Base-by-base conservation (phyloP, 257 asterid species). In the Nicotiana paniculata region DNA sequence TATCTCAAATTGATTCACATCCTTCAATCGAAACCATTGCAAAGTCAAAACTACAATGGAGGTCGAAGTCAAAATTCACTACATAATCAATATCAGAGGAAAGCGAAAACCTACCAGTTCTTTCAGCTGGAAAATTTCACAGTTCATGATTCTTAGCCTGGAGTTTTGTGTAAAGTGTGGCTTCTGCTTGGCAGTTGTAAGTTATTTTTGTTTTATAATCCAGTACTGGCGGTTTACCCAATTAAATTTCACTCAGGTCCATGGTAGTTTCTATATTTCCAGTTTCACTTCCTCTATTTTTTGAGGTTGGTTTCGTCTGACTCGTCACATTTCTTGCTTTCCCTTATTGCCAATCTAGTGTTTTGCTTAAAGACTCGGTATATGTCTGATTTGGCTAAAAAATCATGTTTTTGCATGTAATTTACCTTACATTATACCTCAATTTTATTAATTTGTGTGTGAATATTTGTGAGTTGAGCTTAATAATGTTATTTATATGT, bases 1-100 rank as follows among this genome's bases (percentile, higher is more conserved):
- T 79, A 94, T 91, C 94, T 96, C 93, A 79, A 93, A 90, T 90
- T 90, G 97, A 89, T 96, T 98, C 81, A 94, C 96, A 76, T 96
- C 99, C 99, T 96, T 35, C 81, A 85, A 82, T 77, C 75, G 5
- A 82, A 81, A 9, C 26, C 17, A 43, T 46, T n/a, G 11, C 66
- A 51, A 21, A 33, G 32, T 74, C 32, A 59, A 81, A 63, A 79
- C 46, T 51, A 81, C 77, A 51, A 77, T 21, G 28, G 43, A 37
- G 12, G 32, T 15, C 18, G n/a, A 32, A 65, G 35, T 0, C 9
- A 51, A 79, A n/a, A 4, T 74, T 4, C 69, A 51, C 30, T 70
- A 2, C 54, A 72, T 21, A 51, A 55, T 77, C 74, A 43, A 53
- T 30, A n/a, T 21, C 11, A 4, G 57, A 3, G 17, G 80, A 32